Evolutionary conservation across 257 asterid genomes (phyloP).

Genomic region (Asclepias syriaca): DNA sequence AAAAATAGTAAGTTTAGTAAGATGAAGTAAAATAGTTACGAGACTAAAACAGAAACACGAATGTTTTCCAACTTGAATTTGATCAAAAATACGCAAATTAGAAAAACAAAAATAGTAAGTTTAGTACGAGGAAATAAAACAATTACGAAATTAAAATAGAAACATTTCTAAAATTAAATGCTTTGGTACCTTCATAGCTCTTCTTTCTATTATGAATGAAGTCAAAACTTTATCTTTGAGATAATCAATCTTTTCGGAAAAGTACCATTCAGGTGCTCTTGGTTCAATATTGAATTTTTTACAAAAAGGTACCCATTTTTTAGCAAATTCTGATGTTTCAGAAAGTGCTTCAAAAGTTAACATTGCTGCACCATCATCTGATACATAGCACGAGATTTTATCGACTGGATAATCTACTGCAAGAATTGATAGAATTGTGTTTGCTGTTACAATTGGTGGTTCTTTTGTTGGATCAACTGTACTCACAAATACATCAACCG

Average conservation of each 20-base stretch:
- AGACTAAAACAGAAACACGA: no score
- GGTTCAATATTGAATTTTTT: conserved; percentile 32
- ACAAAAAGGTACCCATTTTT: conserved; percentile 36
- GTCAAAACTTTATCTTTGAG: conserved; percentile 26
- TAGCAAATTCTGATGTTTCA: conserved; percentile 28
- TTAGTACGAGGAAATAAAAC: no score
- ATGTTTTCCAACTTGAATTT: no score
- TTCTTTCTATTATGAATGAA: conserved; percentile 31
- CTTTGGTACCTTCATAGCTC: conserved; percentile 28
- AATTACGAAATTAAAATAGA: no score
- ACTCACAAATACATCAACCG: conserved; percentile 33
- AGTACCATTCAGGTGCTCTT: conserved; percentile 36
- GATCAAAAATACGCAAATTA: no score
- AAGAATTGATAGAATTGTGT: conserved; percentile 34
- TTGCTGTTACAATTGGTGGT: conserved; percentile 33
- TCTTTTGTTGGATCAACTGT: conserved; percentile 35
- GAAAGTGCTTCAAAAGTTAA: conserved; percentile 33
- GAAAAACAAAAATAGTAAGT: no score
- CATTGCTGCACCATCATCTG: conserved; percentile 39
- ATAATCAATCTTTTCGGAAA: conserved; percentile 29
- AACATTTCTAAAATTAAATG: background rate
- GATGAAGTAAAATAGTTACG: no score
- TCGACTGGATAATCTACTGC: conserved; percentile 34
- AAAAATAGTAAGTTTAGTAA: no score
- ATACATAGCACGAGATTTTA: conserved; percentile 31